These are phyloP conservation scores for Malassezia brasiliensis DNA, from an alignment of 1,284 basidiomycete genomes.

Conservation along the genomic window DNA sequence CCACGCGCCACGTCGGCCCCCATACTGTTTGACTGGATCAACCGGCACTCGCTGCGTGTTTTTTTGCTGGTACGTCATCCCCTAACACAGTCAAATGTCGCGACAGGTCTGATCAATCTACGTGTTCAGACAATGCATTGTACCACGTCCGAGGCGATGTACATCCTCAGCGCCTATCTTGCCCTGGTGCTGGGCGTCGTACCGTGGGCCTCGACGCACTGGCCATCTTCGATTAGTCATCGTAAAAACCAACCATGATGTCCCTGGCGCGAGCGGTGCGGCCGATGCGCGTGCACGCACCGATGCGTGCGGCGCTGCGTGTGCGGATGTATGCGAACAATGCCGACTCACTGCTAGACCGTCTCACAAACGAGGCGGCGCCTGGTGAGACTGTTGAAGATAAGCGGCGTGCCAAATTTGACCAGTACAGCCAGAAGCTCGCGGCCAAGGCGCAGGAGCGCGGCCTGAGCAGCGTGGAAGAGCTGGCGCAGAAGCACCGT, in stretches of 20 bases:
- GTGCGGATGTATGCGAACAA: not conserved
- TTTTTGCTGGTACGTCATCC: slow-evolving; percentile 65
- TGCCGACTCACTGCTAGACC: slow-evolving; percentile 2
- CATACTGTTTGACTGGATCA: slow-evolving; percentile 65
- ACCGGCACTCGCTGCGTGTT: slow-evolving; percentile 65
- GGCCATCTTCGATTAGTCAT: slow-evolving; percentile 1
- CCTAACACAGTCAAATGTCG: slow-evolving; percentile 61
- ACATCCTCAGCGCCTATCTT: slow-evolving; percentile 59
- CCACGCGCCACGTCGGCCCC: not conserved
- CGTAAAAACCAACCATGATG: not conserved
- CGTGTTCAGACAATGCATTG: slow-evolving; percentile 73
- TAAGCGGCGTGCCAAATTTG: slow-evolving; percentile 30
- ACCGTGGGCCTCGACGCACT: not conserved
- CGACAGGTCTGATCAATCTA: slow-evolving; percentile 77
- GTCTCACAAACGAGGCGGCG: not conserved
- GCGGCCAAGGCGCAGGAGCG: slow-evolving; percentile 32
- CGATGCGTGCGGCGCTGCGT: not conserved
- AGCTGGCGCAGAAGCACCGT: slow-evolving; percentile 24
- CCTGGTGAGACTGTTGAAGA: slow-evolving; percentile 9
- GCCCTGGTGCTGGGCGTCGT: not conserved
- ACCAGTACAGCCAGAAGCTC: slow-evolving; percentile 37
- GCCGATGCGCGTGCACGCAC: not conserved
- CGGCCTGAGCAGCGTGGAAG: slow-evolving; percentile 24
- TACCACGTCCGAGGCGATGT: slow-evolving; percentile 56
- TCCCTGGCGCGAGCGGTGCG: not conserved